phyloP scores from a whole-genome alignment of 768 basidiomycete genomes.

The Tulasnella calospora region DNA sequence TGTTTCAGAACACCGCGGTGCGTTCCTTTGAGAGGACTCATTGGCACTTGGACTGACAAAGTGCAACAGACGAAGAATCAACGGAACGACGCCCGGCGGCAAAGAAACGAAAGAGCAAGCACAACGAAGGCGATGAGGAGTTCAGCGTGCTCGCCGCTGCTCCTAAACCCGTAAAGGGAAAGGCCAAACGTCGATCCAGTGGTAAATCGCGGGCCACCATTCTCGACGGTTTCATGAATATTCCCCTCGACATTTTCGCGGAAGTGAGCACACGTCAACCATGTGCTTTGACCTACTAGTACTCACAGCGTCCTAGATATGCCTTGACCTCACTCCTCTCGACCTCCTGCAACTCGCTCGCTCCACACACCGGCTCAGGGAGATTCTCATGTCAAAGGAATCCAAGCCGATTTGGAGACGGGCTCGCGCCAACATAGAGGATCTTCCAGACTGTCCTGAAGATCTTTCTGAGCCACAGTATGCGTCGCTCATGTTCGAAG shows the following conservation, averaged over 20 bases:
- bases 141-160: background rate
- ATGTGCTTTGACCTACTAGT: background rate
- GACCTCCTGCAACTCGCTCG: slow-evolving; percentile 24
- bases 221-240: slow-evolving; percentile 26
- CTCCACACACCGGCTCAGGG: slow-evolving; percentile 13
- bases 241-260: slow-evolving; percentile 28
- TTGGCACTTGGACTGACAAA: background rate
- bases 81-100: background rate
- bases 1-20: no score
- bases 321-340: slow-evolving; percentile 1
- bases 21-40: background rate
- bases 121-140: background rate
- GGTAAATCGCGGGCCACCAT: slow-evolving; percentile 14
- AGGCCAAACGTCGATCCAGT: background rate
- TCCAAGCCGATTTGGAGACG: slow-evolving; percentile 19
- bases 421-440: background rate
- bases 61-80: background rate
- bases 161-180: slow-evolving; percentile 8
- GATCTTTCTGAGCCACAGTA: slow-evolving; percentile 26
- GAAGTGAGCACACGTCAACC: slow-evolving; percentile 18
- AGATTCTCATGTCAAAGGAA: slow-evolving; percentile 16
- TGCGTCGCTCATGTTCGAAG: slow-evolving; percentile 22
- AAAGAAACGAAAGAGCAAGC: slow-evolving; percentile 9
- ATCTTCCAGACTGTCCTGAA: slow-evolving; percentile 23
- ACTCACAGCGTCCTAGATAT: slow-evolving; percentile 15